These are phyloP conservation scores for Curvularia sp. DNA, from an alignment of 2,329 filamentous ascomycete genomes.

Conservation along the genomic window DNA sequence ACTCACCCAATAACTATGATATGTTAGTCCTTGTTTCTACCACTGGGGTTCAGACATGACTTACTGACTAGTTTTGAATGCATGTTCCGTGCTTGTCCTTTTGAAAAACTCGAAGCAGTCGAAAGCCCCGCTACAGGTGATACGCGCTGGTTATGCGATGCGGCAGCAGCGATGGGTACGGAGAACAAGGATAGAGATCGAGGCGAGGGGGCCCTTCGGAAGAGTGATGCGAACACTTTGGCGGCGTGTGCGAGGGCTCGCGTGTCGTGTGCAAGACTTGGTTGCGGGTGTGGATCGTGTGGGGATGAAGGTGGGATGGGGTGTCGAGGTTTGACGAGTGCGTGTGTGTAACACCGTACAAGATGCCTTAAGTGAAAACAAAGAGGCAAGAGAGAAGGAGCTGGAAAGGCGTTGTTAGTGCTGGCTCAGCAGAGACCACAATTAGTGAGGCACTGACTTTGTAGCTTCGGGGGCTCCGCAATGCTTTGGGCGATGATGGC, in stretches of 20 bases:
- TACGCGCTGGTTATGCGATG: slow-evolving; percentile 69
- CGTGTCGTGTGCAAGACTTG: slow-evolving; percentile 31
- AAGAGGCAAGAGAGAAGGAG: slow-evolving; percentile 21
- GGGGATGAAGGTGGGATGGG: slow-evolving; percentile 26
- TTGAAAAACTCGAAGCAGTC: slow-evolving; percentile 48
- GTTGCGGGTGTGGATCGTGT: slow-evolving; percentile 23
- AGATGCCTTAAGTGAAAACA: slow-evolving; percentile 21
- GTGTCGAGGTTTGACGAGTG: slow-evolving; percentile 2
- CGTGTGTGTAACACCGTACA: slow-evolving; percentile 6
- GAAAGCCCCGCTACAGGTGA: slow-evolving; percentile 51
- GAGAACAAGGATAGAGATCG: slow-evolving; percentile 76
- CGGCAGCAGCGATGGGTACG: slow-evolving; percentile 75
- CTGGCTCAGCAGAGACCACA: slow-evolving; percentile 18
- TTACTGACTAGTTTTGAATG: slow-evolving; percentile 90
- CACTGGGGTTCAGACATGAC: slow-evolving; percentile 49
- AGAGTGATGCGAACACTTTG: slow-evolving; percentile 92
- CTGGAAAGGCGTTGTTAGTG: slow-evolving; percentile 24
- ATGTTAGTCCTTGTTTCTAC: slow-evolving; percentile 34
- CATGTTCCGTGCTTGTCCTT: slow-evolving; percentile 68
- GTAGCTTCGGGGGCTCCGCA: slow-evolving; percentile 30
- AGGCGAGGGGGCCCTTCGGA: slow-evolving; percentile 68
- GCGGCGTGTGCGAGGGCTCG: slow-evolving; percentile 56
- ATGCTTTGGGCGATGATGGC: slow-evolving; percentile 26
- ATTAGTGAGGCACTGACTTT: slow-evolving; percentile 28
- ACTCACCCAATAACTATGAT: slow-evolving; percentile 49